Conservation (phyloP, 1,139 yeast genomes). For the Debaryomycetaceae sp. region DNA sequence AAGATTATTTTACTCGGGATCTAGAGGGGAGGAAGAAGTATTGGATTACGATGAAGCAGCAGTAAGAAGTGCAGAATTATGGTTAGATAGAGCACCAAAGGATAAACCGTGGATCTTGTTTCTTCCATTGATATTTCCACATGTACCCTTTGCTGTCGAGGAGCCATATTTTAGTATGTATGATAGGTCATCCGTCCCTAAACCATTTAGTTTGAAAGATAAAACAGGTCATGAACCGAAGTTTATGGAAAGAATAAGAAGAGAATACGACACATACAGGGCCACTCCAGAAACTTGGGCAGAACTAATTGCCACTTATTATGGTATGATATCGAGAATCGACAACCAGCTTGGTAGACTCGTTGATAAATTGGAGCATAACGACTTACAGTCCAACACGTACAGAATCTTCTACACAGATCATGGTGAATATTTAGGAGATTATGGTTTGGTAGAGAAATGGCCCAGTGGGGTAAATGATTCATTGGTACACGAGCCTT, state of each 20-base stretch:
- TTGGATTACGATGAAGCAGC: slow-evolving; percentile 14
- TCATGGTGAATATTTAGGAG: slow-evolving; percentile 14
- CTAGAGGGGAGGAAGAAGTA: slow-evolving; percentile 4
- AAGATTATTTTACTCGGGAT: slow-evolving; percentile 10
- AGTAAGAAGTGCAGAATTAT: slow-evolving; percentile 11
- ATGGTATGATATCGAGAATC: slow-evolving; percentile 13
- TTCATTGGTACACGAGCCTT: slow-evolving; percentile 11
- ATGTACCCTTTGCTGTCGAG: slow-evolving; percentile 13
- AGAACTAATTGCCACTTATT: slow-evolving; percentile 12
- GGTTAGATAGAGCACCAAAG: slow-evolving; percentile 9
- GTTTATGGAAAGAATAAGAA: slow-evolving; percentile 2
- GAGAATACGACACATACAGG: neutral
- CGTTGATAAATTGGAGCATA: slow-evolving; percentile 6
- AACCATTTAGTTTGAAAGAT: slow-evolving; percentile 3
- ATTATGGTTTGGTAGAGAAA: slow-evolving; percentile 12
- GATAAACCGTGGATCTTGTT: slow-evolving; percentile 13
- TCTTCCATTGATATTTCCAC: slow-evolving; percentile 13
- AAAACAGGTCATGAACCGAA: slow-evolving; percentile 9
- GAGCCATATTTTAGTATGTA: slow-evolving; percentile 14
- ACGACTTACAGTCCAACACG: slow-evolving; percentile 5
- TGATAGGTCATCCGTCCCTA: slow-evolving; percentile 9
- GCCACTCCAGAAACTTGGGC: slow-evolving; percentile 7
- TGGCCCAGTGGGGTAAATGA: slow-evolving; percentile 14
- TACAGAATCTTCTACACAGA: slow-evolving; percentile 11
- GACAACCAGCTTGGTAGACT: slow-evolving; percentile 12